A percentile compares a stretch with the other conserved stretches of the same genome.
phyloP scores from a whole-genome alignment of 768 basidiomycete genomes.

The Cyathus striatus region DNA sequence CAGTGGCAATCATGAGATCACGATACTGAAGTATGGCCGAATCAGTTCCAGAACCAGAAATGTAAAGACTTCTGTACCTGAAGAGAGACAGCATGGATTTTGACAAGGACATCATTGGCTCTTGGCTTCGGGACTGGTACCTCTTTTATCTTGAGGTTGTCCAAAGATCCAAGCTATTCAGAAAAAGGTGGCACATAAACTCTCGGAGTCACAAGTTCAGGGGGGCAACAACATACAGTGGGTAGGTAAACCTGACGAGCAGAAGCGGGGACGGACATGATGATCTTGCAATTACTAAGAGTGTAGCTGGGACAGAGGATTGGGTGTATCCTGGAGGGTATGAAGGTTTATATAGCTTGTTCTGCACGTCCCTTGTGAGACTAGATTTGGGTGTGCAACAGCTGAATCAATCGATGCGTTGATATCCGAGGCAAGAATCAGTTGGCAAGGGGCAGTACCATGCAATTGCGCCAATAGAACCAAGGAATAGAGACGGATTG shows the following conservation, averaged over 20 bases:
- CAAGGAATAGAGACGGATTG: too few relatives aligned
- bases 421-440: too few relatives aligned
- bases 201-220: conserved; percentile 8
- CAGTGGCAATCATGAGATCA: conserved; percentile 38
- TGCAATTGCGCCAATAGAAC: too few relatives aligned
- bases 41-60: background rate
- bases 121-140: conserved; percentile 24
- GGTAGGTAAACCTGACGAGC: conserved; percentile 14
- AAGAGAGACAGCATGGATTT: conserved; percentile 51
- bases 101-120: conserved; percentile 48
- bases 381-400: too few relatives aligned
- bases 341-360: too few relatives aligned
- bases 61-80: conserved; percentile 31
- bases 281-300: background rate
- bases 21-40: conserved; percentile 36
- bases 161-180: conserved; percentile 9
- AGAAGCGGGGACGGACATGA: conserved; percentile 6
- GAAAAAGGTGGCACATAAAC: background rate
- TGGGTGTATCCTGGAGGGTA: too few relatives aligned
- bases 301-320: too few relatives aligned
- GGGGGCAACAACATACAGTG: conserved; percentile 13
- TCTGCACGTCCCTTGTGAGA: too few relatives aligned
- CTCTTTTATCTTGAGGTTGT: conserved; percentile 21
- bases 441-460: too few relatives aligned
- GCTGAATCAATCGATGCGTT: too few relatives aligned